Base-by-base conservation (phyloP, 495 filamentous ascomycete species). In the Acidiella bohemica region DNA sequence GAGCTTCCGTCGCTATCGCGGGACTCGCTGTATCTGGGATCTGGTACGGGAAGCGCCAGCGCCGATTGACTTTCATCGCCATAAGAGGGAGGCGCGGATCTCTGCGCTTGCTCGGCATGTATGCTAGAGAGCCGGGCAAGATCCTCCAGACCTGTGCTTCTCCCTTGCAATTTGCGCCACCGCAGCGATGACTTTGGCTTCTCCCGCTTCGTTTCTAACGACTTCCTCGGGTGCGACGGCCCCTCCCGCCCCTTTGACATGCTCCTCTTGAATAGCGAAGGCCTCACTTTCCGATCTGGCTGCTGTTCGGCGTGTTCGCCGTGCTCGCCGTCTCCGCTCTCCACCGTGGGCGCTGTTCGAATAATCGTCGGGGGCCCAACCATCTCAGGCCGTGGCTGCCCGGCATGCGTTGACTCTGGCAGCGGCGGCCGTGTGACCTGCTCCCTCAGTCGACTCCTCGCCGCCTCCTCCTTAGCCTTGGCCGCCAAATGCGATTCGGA, bases 401-500 rank as follows among this genome's bases (percentile, higher is more conserved):
- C 39, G 60, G 84, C 39, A 92, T 62, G 8, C 82, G 82, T 29
- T 83, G 84, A 8, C 44, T 43, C 9, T 47, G 24, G 2, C 47
- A 41, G 17, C 36, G 42, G n/a, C 67, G 55, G n/a, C n/a, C n/a
- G n/a, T n/a, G n/a, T n/a, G n/a, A n/a, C n/a, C n/a, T n/a, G n/a
- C n/a, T n/a, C n/a, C n/a, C n/a, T n/a, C n/a, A n/a, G n/a, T n/a
- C n/a, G n/a, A n/a, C n/a, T n/a, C 39, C 68, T 65, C 44, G 65
- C 59, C 37, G 67, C 79, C 47, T 83, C 79, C 40, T 80, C 72
- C 57, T 78, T 85, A 30, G 81, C 80, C 53, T 78, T 83, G 37
- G 68, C 61, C 8, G 84, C 84, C 36, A 95, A 67, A 54, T 93
- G 85, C 32, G 90, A 82, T 59, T 97, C 90, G 12, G 87, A 94